Conservation (phyloP, 2,329 filamentous ascomycete genomes). For the Penicillium oxalicum region DNA sequence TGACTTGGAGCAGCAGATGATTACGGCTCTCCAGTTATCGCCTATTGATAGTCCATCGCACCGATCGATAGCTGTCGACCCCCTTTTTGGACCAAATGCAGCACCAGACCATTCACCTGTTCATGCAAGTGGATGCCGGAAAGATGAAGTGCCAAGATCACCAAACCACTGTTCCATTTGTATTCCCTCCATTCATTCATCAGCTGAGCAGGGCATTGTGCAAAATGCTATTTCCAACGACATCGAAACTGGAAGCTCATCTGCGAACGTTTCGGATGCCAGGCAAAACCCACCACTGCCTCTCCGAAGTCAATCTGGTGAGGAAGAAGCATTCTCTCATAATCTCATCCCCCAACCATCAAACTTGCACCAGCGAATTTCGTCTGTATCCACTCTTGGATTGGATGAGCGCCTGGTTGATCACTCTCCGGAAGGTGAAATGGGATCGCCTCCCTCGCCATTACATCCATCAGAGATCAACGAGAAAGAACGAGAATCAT, state of each 20-base stretch:
- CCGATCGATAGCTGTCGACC: slow-evolving; percentile 1
- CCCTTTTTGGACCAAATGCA: not conserved
- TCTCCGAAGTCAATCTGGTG: not conserved
- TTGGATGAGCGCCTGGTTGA: slow-evolving; percentile 10
- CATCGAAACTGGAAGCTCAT: too few species aligned
- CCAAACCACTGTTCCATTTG: too few species aligned
- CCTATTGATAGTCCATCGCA: slow-evolving; percentile 9
- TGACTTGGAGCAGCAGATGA: slow-evolving; percentile 20
- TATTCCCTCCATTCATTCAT: too few species aligned
- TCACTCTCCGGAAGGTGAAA: slow-evolving; percentile 2
- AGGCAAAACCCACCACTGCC: not conserved
- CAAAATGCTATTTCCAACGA: too few species aligned
- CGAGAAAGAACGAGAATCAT: slow-evolving; percentile 2
- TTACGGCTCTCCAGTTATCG: slow-evolving; percentile 19
- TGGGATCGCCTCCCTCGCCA: slow-evolving; percentile 17
- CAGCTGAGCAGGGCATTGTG: too few species aligned
- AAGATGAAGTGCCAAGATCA: too few species aligned
- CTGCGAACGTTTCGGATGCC: not conserved
- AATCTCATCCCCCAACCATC: slow-evolving; percentile 3
- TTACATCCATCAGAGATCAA: slow-evolving; percentile 1
- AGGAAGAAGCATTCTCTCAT: not conserved
- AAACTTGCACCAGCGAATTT: slow-evolving; percentile 9
- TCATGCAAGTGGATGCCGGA: too few species aligned
- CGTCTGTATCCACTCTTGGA: slow-evolving; percentile 26
- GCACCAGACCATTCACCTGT: not conserved